phyloP scores from a whole-genome alignment of 305 asterid genomes.

The Ilex paraguariensis region DNA sequence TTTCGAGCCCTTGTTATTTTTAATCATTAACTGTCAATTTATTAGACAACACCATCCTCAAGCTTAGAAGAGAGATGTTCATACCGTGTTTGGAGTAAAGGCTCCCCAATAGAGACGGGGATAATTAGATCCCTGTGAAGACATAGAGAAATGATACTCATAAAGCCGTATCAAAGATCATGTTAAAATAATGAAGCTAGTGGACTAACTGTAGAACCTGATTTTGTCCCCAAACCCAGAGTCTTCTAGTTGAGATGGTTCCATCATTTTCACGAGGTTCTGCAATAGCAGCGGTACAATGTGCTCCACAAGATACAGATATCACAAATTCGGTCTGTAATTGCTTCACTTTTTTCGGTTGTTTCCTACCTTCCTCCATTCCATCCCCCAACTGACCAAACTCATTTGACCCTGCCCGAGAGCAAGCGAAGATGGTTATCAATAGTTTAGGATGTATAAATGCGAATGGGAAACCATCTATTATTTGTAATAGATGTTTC shows the following conservation, averaged over 20 bases:
- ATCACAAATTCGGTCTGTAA: slow-evolving; percentile 76
- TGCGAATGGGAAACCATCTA: too few species aligned
- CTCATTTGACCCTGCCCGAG: slow-evolving; percentile 75
- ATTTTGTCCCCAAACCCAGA: slow-evolving; percentile 99
- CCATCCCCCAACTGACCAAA: slow-evolving; percentile 99
- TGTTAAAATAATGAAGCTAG: not conserved
- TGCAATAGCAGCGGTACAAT: slow-evolving; percentile 91
- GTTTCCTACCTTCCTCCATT: slow-evolving; percentile 63
- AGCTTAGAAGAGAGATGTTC: not conserved
- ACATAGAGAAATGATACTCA: slow-evolving; percentile 9
- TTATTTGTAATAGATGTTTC: too few species aligned
- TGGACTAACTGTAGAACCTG: slow-evolving; percentile 44
- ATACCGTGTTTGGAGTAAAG: slow-evolving; percentile 78
- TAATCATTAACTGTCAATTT: not conserved
- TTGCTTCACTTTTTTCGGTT: slow-evolving; percentile 70
- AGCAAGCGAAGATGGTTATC: not conserved
- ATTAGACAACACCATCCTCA: not conserved
- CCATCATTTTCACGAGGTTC: slow-evolving; percentile 86
- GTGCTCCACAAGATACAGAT: slow-evolving; percentile 92
- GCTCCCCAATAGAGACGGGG: slow-evolving; percentile 90
- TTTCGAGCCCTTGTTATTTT: not conserved
- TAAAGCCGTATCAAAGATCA: slow-evolving; percentile 13
- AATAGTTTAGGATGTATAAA: too few species aligned
- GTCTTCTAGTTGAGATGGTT: slow-evolving; percentile 62
- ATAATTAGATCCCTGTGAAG: slow-evolving; percentile 66